Conservation (phyloP, 2,329 filamentous ascomycete genomes). For the Fusarium verrucosum region DNA sequence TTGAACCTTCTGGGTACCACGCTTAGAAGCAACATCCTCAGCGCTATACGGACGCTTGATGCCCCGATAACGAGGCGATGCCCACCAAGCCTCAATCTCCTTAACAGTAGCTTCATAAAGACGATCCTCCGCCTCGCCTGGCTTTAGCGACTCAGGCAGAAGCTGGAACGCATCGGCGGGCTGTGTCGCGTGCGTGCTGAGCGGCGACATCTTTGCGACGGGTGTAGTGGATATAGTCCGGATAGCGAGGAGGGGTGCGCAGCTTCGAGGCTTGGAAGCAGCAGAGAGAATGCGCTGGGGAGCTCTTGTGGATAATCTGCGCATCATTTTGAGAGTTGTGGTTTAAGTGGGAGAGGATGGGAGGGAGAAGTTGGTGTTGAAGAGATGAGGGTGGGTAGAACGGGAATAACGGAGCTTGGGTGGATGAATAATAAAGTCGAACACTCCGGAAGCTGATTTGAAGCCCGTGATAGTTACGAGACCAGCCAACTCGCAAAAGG, state of each 20-base stretch:
- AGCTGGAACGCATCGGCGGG: conserved; percentile 86
- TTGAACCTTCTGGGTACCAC: conserved; percentile 84
- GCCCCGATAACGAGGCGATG: conserved; percentile 80
- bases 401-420: conserved; percentile 26
- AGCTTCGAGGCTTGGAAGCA: conserved; percentile 25
- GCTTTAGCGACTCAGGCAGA: conserved; percentile 78
- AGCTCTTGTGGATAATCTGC: conserved; percentile 47
- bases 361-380: neutral
- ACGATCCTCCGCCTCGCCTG: conserved; percentile 82
- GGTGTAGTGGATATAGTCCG: conserved; percentile 48
- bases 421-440: conserved; percentile 39
- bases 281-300: conserved; percentile 44
- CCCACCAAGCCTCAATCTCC: conserved; percentile 92
- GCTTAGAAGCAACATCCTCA: conserved; percentile 91
- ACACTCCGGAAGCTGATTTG: neutral
- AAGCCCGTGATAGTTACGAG: conserved; percentile 15
- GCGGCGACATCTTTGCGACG: conserved; percentile 43
- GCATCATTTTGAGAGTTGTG: conserved; percentile 45
- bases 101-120: conserved; percentile 85
- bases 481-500: neutral
- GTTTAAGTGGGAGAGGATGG: neutral
- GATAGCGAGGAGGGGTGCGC: conserved; percentile 35
- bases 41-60: conserved; percentile 93
- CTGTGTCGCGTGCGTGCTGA: conserved; percentile 45
- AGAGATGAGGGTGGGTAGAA: conserved; percentile 2